A percentile compares a stretch with the other conserved stretches of the same genome.
Conservation (phyloP, 495 filamentous ascomycete genomes). For the Lepidopterella palustris region DNA sequence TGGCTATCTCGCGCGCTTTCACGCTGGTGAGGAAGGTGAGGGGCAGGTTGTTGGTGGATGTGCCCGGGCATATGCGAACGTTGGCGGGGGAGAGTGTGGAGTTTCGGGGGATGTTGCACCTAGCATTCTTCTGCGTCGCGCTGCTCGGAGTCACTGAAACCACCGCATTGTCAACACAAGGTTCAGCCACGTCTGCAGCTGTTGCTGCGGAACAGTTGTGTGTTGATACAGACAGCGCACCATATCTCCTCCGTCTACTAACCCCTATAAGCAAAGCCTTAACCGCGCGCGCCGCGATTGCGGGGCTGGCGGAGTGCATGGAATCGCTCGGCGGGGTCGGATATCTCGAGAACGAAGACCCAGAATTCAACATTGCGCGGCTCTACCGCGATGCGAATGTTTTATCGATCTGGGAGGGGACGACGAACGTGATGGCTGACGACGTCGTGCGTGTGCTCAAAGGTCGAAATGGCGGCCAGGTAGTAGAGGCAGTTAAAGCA, state of each 20-base stretch:
- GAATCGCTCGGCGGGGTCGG: slow-evolving; percentile 70
- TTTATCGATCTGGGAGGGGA: slow-evolving; percentile 69
- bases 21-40: slow-evolving; percentile 49
- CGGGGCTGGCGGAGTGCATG: slow-evolving; percentile 57
- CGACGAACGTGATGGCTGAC: slow-evolving; percentile 60
- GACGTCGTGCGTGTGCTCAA: slow-evolving; percentile 54
- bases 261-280: slow-evolving; percentile 62
- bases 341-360: slow-evolving; percentile 61
- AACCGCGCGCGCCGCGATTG: slow-evolving; percentile 49
- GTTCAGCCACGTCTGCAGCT: slow-evolving; percentile 11
- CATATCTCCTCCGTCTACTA: slow-evolving; percentile 52
- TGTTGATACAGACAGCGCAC: not conserved
- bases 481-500: slow-evolving; percentile 39
- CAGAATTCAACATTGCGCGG: slow-evolving; percentile 52
- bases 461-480: slow-evolving; percentile 37
- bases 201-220: not conserved
- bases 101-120: slow-evolving; percentile 52
- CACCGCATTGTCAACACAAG: slow-evolving; percentile 9
- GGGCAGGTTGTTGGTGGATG: slow-evolving; percentile 43
- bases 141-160: slow-evolving; percentile 50
- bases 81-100: slow-evolving; percentile 49
- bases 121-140: slow-evolving; percentile 55
- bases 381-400: slow-evolving; percentile 60
- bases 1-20: slow-evolving; percentile 56
- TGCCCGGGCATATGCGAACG: slow-evolving; percentile 55